Evolutionary conservation across 2,329 filamentous ascomycete genomes (phyloP).

Genomic region (Zalaria sp.): DNA sequence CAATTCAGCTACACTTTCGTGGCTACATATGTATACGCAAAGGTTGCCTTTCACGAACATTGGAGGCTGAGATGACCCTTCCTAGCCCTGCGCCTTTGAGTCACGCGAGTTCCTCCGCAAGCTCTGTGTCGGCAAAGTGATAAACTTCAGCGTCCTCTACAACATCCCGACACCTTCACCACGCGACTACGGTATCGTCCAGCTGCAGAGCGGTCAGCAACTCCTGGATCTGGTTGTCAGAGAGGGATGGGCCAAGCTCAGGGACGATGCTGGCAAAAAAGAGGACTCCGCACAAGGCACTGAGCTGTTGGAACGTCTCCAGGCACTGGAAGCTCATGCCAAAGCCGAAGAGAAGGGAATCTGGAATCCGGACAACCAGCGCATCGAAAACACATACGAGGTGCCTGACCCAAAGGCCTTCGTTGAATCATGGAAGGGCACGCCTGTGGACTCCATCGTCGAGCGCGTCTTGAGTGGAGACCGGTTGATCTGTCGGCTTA

Average conservation of each 20-base stretch:
- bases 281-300: constrained; percentile 67
- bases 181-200: constrained; percentile 75
- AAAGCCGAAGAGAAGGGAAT: constrained; percentile 67
- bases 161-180: constrained; percentile 59
- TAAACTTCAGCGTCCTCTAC: constrained; percentile 78
- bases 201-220: constrained; percentile 59
- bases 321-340: constrained; percentile 62
- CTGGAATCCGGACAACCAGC: constrained; percentile 52
- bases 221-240: constrained; percentile 74
- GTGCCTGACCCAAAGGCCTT: constrained; percentile 62
- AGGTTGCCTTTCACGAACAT: too few relatives aligned
- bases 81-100: constrained; percentile 66
- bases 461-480: constrained; percentile 89
- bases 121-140: constrained; percentile 68
- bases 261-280: constrained; percentile 85
- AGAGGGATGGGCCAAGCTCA: constrained; percentile 83
- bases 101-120: constrained; percentile 86
- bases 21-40: not conserved
- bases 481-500: constrained; percentile 68
- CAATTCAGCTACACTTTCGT: constrained; percentile 1
- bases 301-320: constrained; percentile 62
- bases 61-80: too few relatives aligned
- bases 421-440: constrained; percentile 70
- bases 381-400: constrained; percentile 70
- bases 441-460: constrained; percentile 64